Evolutionary conservation across 768 basidiomycete species (phyloP), one percentile per base, ranked within the genome.

Genomic region (Gloeophyllum trabeum): DNA sequence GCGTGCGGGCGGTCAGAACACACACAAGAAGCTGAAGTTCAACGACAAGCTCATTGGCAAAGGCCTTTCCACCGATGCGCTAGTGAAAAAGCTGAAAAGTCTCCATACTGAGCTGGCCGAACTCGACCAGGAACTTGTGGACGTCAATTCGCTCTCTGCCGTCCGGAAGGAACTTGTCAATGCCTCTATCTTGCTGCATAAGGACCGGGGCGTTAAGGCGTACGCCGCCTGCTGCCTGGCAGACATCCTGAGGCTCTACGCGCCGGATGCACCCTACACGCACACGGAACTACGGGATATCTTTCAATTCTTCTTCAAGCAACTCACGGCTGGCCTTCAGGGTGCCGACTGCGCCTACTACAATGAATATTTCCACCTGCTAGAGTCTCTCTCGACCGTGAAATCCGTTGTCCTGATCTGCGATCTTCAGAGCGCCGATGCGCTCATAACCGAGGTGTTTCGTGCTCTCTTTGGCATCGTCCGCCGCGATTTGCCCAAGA

Each of bases 191-290:
- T 72, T 98, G 21, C 76, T 96, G 22, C 92, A 97, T 70, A 96
- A 89, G 61, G 96, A 99, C 60, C 73, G 84, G 34, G 92, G 92
- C 20, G 91, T 99, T 49, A 98, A 96, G 61, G 93, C 93, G 0
- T 93, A 86, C 52, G 77, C 85, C 3, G 91, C 91, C 0, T 94
- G 90, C 61, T 98, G 92, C 62, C 72, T 99, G 26, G 92, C 92
- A 1, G 93, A 99, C 59, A 71, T 98, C 42, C 78, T 99, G 45
- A 66, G 91, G 34, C 73, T 98, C 28, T 97, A 90, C 58, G 96
- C 96, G 1, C 96, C 96, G 1, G 91, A 98, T 59, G 93, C 96
- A 19, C 96, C 96, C 10, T 98, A 94, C 57, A 93, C 82, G 12
- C 79, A 82, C 39, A 62, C 71, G 38, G 88, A 97, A 58, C 76